Evolutionary conservation across 1,139 yeast species (phyloP), one percentile per base, ranked within the genome.

Genomic region (Citeromyces hawaiiensis): DNA sequence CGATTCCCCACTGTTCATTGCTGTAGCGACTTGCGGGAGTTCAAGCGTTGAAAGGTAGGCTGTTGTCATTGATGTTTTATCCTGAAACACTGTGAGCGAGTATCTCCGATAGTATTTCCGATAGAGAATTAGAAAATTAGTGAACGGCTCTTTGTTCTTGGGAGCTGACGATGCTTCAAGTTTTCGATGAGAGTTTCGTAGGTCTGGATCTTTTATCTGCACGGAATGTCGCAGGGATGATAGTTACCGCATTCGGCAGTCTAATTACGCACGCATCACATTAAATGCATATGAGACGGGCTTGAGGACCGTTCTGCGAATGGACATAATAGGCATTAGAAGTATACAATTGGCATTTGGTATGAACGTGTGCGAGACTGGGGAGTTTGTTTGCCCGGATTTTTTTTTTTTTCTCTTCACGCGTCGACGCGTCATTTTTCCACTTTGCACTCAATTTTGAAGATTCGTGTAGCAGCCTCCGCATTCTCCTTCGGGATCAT

Each of bases 401-500:
- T 19, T 19, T 19, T 9, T 23, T 9, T 23, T 9, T 7, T 23
- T 23, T 9, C 9, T 23, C 11, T 23, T 23, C 9, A 23, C 27
- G 27, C 27, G 27, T 23, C 27, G 27, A 23, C 27, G 27, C 27
- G 27, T 23, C 27, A 11, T 9, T 7, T 6, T 23, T 23, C 27
- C 27, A 23, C 9, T 23, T 5, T 23, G 27, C 27, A 23, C 27
- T 23, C 27, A 23, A 5, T 23, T 9, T 23, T 23, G 11, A 23
- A 23, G 5, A 23, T 23, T 23, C 11, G 27, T 23, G 36, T 17
- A 11, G 36, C 40, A 30, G 36, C 32, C n/a, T 31, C n/a, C 13
- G 31, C 38, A 45, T 71, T 65, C 47, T 75, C 78, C 40, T 66
- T 66, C 0, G 81, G 78, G 2, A 77, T 66, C 68, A 77, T 65